Evolutionary conservation across 306 rosid species (phyloP).

Genomic region (Pyrus pyrifolia): DNA sequence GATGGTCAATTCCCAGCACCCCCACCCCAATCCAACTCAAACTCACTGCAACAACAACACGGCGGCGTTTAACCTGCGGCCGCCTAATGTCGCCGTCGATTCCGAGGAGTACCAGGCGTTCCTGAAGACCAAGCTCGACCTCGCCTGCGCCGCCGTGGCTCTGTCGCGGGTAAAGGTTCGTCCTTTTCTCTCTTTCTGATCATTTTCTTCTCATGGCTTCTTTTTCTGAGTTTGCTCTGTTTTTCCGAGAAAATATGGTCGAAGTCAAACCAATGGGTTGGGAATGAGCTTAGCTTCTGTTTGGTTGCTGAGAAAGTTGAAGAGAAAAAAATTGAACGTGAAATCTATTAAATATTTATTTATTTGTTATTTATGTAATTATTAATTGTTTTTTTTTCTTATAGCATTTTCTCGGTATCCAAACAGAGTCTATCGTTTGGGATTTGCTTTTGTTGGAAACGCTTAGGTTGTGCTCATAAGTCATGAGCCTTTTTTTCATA

Average conservation of each 20-base stretch:
- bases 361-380: neutral
- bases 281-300: neutral
- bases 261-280: neutral
- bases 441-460: too few species aligned
- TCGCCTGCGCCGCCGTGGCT: constrained; percentile 93
- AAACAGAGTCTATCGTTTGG: neutral
- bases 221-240: neutral
- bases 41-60: neutral
- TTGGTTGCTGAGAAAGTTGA: neutral
- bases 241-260: neutral
- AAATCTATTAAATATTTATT: neutral
- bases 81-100: constrained; percentile 31
- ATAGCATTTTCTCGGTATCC: constrained; percentile 3
- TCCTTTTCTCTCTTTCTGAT: neutral
- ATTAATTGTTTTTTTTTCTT: neutral
- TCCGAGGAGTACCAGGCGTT: constrained; percentile 59
- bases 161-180: constrained; percentile 46
- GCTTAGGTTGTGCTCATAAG: too few species aligned
- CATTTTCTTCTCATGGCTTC: neutral
- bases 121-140: constrained; percentile 81
- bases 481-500: too few species aligned
- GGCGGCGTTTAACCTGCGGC: constrained; percentile 4
- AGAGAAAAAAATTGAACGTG: neutral
- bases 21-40: neutral
- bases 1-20: constrained; percentile 23